A percentile compares a stretch with the other conserved stretches of the same genome.
Evolutionary conservation across 805 yeast species (phyloP).

Genomic region (Metschnikowia kunwiensis): DNA sequence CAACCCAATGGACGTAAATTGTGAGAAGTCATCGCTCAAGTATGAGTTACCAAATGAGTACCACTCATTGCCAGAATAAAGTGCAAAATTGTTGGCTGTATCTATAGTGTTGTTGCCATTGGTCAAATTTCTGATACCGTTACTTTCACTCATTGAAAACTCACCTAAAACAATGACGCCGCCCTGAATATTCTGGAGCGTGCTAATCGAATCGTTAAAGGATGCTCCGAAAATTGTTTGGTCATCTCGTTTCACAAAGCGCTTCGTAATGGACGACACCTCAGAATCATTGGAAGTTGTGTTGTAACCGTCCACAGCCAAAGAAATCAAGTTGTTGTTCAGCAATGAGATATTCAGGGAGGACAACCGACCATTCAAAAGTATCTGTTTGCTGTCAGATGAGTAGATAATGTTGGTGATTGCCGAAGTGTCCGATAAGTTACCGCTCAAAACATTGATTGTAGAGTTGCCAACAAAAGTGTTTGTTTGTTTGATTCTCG

Average conservation of each 20-base stretch:
- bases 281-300: constrained; percentile 31
- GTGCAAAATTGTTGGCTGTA: constrained; percentile 35
- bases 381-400: constrained; percentile 21
- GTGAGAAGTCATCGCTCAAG: constrained; percentile 22
- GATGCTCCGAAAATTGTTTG: constrained; percentile 25
- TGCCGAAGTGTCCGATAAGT: constrained; percentile 18
- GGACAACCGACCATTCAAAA: constrained; percentile 47
- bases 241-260: constrained; percentile 18
- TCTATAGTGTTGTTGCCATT: constrained; percentile 24
- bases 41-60: constrained; percentile 39
- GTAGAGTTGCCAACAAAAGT: constrained; percentile 41
- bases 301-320: constrained; percentile 30
- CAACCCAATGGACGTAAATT: constrained; percentile 35
- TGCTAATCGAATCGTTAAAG: constrained; percentile 30
- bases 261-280: constrained; percentile 9
- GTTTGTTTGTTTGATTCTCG: constrained; percentile 29
- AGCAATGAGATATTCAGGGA: constrained; percentile 29
- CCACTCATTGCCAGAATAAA: constrained; percentile 41
- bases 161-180: constrained; percentile 31
- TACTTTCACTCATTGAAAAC: constrained; percentile 25
- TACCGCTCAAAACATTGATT: constrained; percentile 35
- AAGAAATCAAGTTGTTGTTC: constrained; percentile 28
- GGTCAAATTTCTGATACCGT: constrained; percentile 27
- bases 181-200: constrained; percentile 20
- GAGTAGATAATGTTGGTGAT: constrained; percentile 9